Evolutionary conservation across 106 monocot genomes (phyloP).

Genomic region (Allium cepa): DNA sequence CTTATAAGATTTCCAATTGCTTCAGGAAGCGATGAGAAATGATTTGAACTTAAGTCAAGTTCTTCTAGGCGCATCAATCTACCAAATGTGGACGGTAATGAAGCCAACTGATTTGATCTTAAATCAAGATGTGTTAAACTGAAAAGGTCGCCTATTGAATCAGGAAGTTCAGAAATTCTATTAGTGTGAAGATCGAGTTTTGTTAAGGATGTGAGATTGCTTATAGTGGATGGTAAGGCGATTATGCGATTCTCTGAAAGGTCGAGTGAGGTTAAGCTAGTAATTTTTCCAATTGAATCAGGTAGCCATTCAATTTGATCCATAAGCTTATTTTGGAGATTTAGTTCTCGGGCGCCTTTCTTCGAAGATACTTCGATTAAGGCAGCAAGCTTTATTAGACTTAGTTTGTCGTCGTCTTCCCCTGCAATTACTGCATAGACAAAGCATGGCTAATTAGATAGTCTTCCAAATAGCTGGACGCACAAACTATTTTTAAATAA

Average conservation of each 20-base stretch:
- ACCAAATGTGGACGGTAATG: constrained; percentile 34
- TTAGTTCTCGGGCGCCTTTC: constrained; percentile 26
- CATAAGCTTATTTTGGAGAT: constrained; percentile 39
- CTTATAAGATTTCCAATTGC: constrained; percentile 25
- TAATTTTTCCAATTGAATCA: constrained; percentile 40
- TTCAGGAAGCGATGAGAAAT: constrained; percentile 20
- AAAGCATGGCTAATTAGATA: too few relatives aligned
- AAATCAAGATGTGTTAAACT: constrained; percentile 25
- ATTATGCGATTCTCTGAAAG: constrained; percentile 38
- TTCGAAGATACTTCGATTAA: constrained; percentile 35
- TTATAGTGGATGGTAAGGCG: constrained; percentile 26
- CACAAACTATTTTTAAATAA: too few relatives aligned
- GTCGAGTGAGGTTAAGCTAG: constrained; percentile 22
- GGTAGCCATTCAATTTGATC: constrained; percentile 46
- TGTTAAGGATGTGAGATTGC: constrained; percentile 29
- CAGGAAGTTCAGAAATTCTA: constrained; percentile 35
- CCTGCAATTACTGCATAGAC: constrained; percentile 8
- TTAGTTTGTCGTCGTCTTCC: constrained; percentile 21
- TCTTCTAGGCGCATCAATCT: constrained; percentile 27
- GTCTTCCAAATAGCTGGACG: too few relatives aligned
- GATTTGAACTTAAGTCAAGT: constrained; percentile 47
- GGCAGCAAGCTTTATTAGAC: constrained; percentile 27
- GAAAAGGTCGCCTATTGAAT: constrained; percentile 28
- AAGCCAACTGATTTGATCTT: constrained; percentile 26
- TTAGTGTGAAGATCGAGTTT: constrained; percentile 36